These are phyloP conservation scores for Magnaporthiopsis rhizophila DNA, from an alignment of 2,329 filamentous ascomycete genomes.

Conservation along the genomic window DNA sequence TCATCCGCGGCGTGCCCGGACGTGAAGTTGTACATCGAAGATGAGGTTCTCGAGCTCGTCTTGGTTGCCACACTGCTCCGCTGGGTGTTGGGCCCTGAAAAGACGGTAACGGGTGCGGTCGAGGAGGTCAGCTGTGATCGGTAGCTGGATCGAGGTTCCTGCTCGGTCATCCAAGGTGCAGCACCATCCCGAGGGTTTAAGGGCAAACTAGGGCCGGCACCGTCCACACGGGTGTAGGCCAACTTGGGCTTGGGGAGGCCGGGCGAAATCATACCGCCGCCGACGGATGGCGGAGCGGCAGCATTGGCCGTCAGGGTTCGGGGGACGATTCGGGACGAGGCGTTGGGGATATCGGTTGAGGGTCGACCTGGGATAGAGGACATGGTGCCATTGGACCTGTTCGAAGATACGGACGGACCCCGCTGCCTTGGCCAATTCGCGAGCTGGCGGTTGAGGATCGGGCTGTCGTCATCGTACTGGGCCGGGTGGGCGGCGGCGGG, in stretches of 20 bases:
- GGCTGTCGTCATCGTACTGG: constrained; percentile 17
- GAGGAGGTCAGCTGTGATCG: constrained; percentile 48
- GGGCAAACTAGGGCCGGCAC: constrained; percentile 10
- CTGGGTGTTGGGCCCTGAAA: constrained; percentile 53
- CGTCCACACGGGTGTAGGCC: constrained; percentile 26
- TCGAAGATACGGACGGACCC: constrained; percentile 40
- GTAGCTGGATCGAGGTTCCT: constrained; percentile 47
- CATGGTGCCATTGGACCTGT: constrained; percentile 36
- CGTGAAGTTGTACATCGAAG: constrained; percentile 39
- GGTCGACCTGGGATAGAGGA: constrained; percentile 33
- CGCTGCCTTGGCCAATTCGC: constrained; percentile 31
- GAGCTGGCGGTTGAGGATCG: constrained; percentile 10
- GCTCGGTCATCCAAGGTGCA: constrained; percentile 38
- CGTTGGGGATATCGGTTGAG: constrained; percentile 29
- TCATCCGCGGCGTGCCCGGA: constrained; percentile 26
- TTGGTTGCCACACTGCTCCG: constrained; percentile 76
- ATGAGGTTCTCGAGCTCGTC: constrained; percentile 58
- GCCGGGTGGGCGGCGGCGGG: not conserved
- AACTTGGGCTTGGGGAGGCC: constrained; percentile 21
- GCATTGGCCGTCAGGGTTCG: constrained; percentile 9
- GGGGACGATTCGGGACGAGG: constrained; percentile 13
- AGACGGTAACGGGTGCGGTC: constrained; percentile 46
- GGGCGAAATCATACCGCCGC: constrained; percentile 12
- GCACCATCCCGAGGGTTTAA: constrained; percentile 1
- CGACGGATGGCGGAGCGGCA: constrained; percentile 13